Conservation (phyloP, 164 flowering plant genomes). For the Chimonanthus praecox region DNA sequence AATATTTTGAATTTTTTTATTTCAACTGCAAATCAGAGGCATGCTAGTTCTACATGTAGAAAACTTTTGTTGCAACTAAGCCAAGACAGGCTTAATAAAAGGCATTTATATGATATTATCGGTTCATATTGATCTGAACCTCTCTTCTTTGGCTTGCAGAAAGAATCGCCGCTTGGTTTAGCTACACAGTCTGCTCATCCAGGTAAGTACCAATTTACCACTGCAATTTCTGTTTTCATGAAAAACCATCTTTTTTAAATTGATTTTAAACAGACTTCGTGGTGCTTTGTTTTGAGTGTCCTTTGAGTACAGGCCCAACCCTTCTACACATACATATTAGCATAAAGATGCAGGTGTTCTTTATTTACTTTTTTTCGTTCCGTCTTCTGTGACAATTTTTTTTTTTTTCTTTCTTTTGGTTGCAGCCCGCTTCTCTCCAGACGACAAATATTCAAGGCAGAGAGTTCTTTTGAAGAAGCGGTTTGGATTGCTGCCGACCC, state of each 20-base stretch:
- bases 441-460: constrained; percentile 92
- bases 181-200: constrained; percentile 95
- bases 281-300: neutral
- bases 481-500: constrained; percentile 85
- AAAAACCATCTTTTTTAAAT: neutral
- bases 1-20: too few species aligned
- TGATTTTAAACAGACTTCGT: neutral
- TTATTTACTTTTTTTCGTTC: too few species aligned
- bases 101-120: too few species aligned
- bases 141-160: constrained; percentile 27
- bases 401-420: neutral
- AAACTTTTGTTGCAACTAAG: too few species aligned
- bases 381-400: neutral
- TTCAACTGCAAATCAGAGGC: too few species aligned
- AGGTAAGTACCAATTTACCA: constrained; percentile 32
- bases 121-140: too few species aligned
- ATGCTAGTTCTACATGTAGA: too few species aligned
- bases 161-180: constrained; percentile 71
- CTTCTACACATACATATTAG: neutral
- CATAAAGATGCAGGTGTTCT: neutral
- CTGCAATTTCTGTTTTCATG: neutral
- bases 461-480: constrained; percentile 89
- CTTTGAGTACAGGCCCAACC: neutral
- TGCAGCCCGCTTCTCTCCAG: constrained; percentile 97
- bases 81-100: too few species aligned